Evolutionary conservation across 2,329 filamentous ascomycete genomes (phyloP).

Genomic region (Cladosporium halotolerans): DNA sequence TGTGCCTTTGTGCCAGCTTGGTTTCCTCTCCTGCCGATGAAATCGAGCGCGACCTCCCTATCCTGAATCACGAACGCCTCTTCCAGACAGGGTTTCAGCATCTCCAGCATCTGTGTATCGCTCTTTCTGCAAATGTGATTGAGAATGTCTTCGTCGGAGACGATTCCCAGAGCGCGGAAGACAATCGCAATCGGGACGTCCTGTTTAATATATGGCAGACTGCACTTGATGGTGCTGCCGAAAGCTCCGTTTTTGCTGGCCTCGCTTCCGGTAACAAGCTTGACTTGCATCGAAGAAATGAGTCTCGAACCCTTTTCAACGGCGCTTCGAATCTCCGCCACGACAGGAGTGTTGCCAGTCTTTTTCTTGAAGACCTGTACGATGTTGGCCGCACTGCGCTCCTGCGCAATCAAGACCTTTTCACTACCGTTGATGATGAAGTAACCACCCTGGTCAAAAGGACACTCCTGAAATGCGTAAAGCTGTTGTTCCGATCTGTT

Average conservation of each 20-base stretch:
- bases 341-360: slow-evolving; percentile 86
- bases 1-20: slow-evolving; percentile 72
- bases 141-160: slow-evolving; percentile 95
- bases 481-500: slow-evolving; percentile 78
- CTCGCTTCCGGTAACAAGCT: slow-evolving; percentile 53
- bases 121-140: slow-evolving; percentile 95
- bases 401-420: slow-evolving; percentile 96
- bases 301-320: slow-evolving; percentile 93
- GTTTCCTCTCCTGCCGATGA: slow-evolving; percentile 85
- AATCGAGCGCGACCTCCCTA: slow-evolving; percentile 87
- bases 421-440: slow-evolving; percentile 99
- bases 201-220: slow-evolving; percentile 85
- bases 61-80: slow-evolving; percentile 96
- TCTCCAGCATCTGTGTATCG: slow-evolving; percentile 95
- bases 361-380: slow-evolving; percentile 99
- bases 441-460: slow-evolving; percentile 96
- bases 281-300: slow-evolving; percentile 87
- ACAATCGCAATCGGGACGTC: slow-evolving; percentile 93
- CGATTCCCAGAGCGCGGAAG: slow-evolving; percentile 89
- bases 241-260: slow-evolving; percentile 60
- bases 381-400: slow-evolving; percentile 95
- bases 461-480: slow-evolving; percentile 90
- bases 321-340: slow-evolving; percentile 92
- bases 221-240: slow-evolving; percentile 82
- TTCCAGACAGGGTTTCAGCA: slow-evolving; percentile 94